Evolutionary conservation across 208 protist genomes (phyloP), one percentile per base, ranked within the genome.

Genomic region (Trypanosoma platydactyli): DNA sequence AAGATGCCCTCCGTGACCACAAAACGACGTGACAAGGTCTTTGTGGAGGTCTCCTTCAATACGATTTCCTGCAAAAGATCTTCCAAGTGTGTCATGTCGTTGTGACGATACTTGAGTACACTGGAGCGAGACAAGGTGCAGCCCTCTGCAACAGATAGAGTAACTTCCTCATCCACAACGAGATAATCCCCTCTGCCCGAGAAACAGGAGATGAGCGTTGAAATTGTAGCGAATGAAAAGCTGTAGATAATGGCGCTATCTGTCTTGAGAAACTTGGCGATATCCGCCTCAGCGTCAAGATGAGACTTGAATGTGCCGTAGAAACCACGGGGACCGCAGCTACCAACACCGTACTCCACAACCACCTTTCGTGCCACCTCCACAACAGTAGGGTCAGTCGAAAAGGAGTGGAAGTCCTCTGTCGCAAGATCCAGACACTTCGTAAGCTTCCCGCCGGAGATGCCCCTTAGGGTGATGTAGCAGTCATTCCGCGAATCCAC

Each of bases 261-360:
- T 13, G 89, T 94, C 46, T 74, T 56, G 48, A 97, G 66, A 63
- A 99, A 98, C 27, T 87, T 68, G 7, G 94, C 88, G 29, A 98
- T 51, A 57, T 88, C 77, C 51, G 86, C 70, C 80, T 99, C 97
- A 2, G 97, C 71, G 12, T 97, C 79, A 5, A 98, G 64, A 80
- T 99, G 98, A 7, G 94, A 90, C 67, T 98, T 97, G 51, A 99
- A 90, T 4, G 97, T 98, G 52, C 97, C 97, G 76, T 99, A 99
- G 77, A 99, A 99, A 56, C 95, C 95, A 56, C 97, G 84, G 16
- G 98, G 98, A 13, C 98, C 98, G 81, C 98, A 99, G 44, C 96
- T 97, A 27, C 98, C 98, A 18, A 98, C 95, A 66, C 97, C 97
- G 73, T 99, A 98, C 22, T 96, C 91, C 55, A 85, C 66, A 42